Conservation (phyloP, 2,329 filamentous ascomycete species). For the Trichophaea hybrida region DNA sequence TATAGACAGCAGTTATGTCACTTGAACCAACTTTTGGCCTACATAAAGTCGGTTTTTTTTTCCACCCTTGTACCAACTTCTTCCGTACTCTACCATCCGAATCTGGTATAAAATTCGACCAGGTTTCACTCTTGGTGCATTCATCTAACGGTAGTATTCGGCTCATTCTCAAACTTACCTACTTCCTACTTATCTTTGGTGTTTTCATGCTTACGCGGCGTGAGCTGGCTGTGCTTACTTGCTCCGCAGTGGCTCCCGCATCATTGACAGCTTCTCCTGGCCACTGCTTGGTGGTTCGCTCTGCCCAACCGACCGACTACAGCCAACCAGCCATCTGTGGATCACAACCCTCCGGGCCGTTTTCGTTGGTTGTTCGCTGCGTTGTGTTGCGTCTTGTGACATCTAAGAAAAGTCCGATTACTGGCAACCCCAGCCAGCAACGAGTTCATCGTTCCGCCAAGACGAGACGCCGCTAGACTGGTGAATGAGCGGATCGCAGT, state of each 20-base stretch:
- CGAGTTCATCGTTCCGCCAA: background rate
- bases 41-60: background rate
- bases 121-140: background rate
- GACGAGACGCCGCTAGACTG: background rate
- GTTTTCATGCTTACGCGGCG: background rate
- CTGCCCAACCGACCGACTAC: background rate
- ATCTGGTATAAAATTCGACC: background rate
- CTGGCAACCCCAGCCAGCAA: too few species aligned
- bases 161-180: background rate
- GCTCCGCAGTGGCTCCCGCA: background rate
- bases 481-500: background rate
- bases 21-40: background rate
- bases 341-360: background rate
- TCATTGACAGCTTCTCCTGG: background rate
- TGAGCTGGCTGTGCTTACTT: background rate
- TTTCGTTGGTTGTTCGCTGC: background rate
- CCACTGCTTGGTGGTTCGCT: background rate
- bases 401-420: background rate
- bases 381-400: background rate
- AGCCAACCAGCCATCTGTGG: background rate
- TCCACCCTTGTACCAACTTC: background rate
- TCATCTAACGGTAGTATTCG: background rate
- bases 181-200: background rate
- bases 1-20: background rate
- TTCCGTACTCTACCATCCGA: background rate